Percentiles rank a stretch among this genome's conserved stretches.
Conservation (phyloP, 371 early-diverging fungal species). For the Conidiobolus coronatus region DNA sequence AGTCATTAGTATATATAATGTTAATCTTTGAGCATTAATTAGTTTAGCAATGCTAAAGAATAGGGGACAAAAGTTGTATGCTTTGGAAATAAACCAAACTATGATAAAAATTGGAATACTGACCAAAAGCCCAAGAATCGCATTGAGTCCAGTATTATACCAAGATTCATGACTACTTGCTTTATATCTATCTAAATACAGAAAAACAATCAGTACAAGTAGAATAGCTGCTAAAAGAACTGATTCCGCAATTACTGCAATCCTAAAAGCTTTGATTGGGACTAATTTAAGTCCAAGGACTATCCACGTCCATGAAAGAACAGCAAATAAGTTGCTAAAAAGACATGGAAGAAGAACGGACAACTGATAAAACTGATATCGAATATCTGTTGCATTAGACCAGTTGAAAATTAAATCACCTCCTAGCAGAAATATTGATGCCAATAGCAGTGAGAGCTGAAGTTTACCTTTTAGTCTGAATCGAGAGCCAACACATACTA, state of each 20-base stretch:
- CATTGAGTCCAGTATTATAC: not conserved
- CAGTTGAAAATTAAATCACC: not conserved
- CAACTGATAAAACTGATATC: not conserved
- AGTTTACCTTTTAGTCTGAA: not conserved
- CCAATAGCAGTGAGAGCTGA: not conserved
- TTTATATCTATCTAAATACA: not conserved
- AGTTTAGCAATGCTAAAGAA: slow-evolving; percentile 3
- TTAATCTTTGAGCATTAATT: slow-evolving; percentile 12
- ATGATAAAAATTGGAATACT: not conserved
- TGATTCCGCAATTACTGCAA: slow-evolving; percentile 10
- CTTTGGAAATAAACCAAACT: not conserved
- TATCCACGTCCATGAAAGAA: not conserved
- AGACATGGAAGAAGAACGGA: not conserved
- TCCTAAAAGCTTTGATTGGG: slow-evolving; percentile 8
- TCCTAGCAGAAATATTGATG: not conserved
- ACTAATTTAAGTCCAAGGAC: not conserved
- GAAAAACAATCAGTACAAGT: not conserved
- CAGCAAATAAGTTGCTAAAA: not conserved
- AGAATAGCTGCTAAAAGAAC: not conserved
- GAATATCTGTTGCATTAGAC: not conserved
- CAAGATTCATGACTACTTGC: not conserved
- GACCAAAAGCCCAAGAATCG: slow-evolving; percentile 7
- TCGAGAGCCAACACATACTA: not conserved
- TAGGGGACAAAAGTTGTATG: not conserved
- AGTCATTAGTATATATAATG: slow-evolving; percentile 9